phyloP scores from a whole-genome alignment of 148 eudicot genomes.

The Polygonum maritimum region DNA sequence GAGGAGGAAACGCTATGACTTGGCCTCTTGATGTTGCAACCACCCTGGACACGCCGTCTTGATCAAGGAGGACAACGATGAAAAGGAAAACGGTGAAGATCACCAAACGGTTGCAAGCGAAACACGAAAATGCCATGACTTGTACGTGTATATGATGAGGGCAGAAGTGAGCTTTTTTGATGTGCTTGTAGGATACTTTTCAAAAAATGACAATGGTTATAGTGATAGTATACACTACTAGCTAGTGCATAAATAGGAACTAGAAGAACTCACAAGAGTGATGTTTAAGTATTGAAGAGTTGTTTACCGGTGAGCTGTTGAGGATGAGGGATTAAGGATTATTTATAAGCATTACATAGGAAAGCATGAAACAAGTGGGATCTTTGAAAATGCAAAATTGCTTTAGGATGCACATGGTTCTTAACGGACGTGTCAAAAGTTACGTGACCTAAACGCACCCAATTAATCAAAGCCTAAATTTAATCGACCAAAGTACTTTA shows the following conservation, averaged over 20 bases:
- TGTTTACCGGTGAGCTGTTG: neutral
- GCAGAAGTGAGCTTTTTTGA: neutral
- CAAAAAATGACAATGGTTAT: neutral
- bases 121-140: neutral
- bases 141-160: neutral
- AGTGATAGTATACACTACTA: neutral
- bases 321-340: neutral
- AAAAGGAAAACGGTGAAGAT: constrained; percentile 5
- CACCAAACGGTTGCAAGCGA: neutral
- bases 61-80: constrained; percentile 13
- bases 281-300: neutral
- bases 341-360: neutral
- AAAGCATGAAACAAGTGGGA: neutral
- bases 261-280: neutral
- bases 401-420: neutral
- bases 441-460: neutral
- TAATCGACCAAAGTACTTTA: neutral
- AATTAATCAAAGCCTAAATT: too few species aligned
- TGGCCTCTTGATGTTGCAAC: constrained; percentile 17
- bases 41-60: neutral
- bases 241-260: neutral
- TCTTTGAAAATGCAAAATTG: neutral
- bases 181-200: neutral
- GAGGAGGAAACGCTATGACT: neutral
- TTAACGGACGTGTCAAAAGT: neutral